phyloP scores from a whole-genome alignment of 2,329 filamentous ascomycete genomes.

The Arthrocladium fulminans region DNA sequence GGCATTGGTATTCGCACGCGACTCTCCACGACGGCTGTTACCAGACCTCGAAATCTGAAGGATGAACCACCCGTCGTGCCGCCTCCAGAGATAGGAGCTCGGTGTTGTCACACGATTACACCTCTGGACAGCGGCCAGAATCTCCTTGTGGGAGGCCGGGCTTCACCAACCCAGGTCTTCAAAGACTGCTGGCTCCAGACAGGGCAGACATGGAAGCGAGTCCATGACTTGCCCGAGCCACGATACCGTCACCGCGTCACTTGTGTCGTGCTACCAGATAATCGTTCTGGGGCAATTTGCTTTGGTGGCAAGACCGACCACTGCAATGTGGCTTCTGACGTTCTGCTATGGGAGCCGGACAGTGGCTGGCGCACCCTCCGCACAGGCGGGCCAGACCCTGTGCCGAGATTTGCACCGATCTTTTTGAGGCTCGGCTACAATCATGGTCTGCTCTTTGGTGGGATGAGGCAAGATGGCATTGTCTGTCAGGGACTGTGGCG shows the following conservation, averaged over 20 bases:
- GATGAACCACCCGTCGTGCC: slow-evolving; percentile 40
- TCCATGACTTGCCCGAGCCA: slow-evolving; percentile 57
- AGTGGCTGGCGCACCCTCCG: slow-evolving; percentile 44
- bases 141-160: slow-evolving; percentile 66
- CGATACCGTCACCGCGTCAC: slow-evolving; percentile 67
- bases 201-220: slow-evolving; percentile 53
- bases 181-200: slow-evolving; percentile 68
- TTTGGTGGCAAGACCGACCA: slow-evolving; percentile 53
- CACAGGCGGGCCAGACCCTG: slow-evolving; percentile 30
- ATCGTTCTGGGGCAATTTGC: slow-evolving; percentile 43
- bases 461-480: slow-evolving; percentile 56
- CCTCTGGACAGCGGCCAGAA: slow-evolving; percentile 49
- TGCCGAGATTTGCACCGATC: slow-evolving; percentile 49
- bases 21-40: slow-evolving; percentile 39
- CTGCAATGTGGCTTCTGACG: slow-evolving; percentile 42
- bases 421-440: slow-evolving; percentile 36
- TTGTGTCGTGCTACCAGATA: slow-evolving; percentile 31
- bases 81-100: slow-evolving; percentile 27
- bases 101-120: slow-evolving; percentile 72
- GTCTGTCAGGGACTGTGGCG: slow-evolving; percentile 55
- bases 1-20: slow-evolving; percentile 40
- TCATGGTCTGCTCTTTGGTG: slow-evolving; percentile 61
- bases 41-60: slow-evolving; percentile 40
- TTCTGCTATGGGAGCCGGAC: slow-evolving; percentile 45
- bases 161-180: slow-evolving; percentile 62